These are phyloP conservation scores for Antrodiella citrinella DNA, from an alignment of 768 basidiomycete genomes.

Conservation along the genomic window DNA sequence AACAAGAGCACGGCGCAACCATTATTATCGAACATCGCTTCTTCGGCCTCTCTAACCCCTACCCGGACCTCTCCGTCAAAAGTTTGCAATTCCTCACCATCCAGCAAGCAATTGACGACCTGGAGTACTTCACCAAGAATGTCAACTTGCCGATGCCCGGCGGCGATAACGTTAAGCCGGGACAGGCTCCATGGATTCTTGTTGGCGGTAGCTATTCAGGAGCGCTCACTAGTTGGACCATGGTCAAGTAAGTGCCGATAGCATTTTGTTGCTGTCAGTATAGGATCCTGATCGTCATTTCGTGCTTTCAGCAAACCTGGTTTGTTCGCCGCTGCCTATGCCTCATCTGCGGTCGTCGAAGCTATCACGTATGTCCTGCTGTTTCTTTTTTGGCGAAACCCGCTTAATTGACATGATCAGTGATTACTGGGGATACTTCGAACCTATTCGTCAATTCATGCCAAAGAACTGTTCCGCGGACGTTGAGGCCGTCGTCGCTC, in stretches of 20 bases:
- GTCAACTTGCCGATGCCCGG: constrained; percentile 60
- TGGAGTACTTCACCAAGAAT: constrained; percentile 62
- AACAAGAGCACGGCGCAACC: constrained; percentile 55
- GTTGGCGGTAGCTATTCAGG: constrained; percentile 38
- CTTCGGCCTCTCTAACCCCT: constrained; percentile 70
- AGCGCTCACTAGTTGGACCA: constrained; percentile 51
- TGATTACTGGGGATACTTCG: constrained; percentile 67
- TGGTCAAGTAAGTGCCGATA: constrained; percentile 46
- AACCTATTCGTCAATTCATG: constrained; percentile 62
- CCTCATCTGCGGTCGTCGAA: constrained; percentile 59
- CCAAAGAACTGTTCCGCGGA: constrained; percentile 69
- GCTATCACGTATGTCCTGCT: constrained; percentile 34
- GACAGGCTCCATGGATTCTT: constrained; percentile 34
- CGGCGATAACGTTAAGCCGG: constrained; percentile 53
- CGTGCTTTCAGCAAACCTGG: constrained; percentile 40
- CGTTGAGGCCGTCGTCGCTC: constrained; percentile 51
- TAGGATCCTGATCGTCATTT: constrained; percentile 1
- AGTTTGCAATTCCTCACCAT: constrained; percentile 57
- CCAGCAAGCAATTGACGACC: constrained; percentile 67
- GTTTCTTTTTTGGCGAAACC: not conserved
- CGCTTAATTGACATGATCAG: constrained; percentile 20
- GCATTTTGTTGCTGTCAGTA: not conserved
- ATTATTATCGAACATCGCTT: constrained; percentile 68
- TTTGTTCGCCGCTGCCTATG: constrained; percentile 58
- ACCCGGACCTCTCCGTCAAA: constrained; percentile 45